Evolutionary conservation across 148 eudicot genomes (phyloP).

Genomic region (Chenopodium album): DNA sequence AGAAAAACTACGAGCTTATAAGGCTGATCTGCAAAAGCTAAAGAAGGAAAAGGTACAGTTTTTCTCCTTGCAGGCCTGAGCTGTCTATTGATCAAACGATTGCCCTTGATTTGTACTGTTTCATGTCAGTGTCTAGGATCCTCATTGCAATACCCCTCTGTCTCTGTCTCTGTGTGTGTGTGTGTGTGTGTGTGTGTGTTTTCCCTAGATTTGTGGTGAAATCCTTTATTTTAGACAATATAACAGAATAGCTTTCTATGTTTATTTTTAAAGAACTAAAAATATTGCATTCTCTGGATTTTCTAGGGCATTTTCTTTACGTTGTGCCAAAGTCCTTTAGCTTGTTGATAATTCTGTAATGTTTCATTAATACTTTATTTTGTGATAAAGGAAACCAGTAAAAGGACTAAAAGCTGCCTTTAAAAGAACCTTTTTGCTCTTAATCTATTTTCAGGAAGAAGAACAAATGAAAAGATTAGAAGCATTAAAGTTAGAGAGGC

Average conservation of each 20-base stretch:
- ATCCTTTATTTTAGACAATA: too few relatives aligned
- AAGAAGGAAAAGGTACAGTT: conserved; percentile 82
- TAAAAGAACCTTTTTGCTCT: neutral
- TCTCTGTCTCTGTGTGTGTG: too few relatives aligned
- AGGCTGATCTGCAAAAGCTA: conserved; percentile 92
- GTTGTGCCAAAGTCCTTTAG: neutral
- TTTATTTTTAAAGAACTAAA: too few relatives aligned
- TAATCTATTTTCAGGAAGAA: conserved; percentile 60
- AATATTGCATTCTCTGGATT: neutral
- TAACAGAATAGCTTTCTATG: neutral
- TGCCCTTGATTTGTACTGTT: neutral
- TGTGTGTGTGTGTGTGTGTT: neutral
- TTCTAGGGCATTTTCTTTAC: neutral
- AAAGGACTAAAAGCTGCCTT: neutral
- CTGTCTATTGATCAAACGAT: neutral
- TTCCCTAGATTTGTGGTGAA: neutral
- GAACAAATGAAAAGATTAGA: conserved; percentile 74
- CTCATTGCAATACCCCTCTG: neutral
- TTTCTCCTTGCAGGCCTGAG: neutral
- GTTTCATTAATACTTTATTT: neutral
- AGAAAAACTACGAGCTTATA: conserved; percentile 71
- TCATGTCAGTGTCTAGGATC: neutral
- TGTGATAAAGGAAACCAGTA: too few relatives aligned
- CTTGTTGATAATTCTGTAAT: neutral
- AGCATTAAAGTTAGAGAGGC: conserved; percentile 81